Base-by-base conservation (phyloP, 2,329 filamentous ascomycete genomes). In the Fusarium tjaetaba region DNA sequence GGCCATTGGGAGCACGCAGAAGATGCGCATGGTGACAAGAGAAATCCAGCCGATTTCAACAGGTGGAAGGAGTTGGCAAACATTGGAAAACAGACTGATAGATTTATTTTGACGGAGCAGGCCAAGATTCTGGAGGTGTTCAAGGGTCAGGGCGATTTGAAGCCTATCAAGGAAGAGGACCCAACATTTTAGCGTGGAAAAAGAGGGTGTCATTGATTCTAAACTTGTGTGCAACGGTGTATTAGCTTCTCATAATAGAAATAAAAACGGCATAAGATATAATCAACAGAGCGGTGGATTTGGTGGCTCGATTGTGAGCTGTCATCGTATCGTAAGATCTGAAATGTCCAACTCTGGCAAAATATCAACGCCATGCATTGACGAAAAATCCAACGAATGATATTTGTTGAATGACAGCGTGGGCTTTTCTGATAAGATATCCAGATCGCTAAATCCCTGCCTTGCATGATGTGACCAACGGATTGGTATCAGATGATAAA, bases 11-110 rank as follows among this genome's bases (percentile, higher is more conserved):
- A 88, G 71, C 75, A 86, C 30, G 77, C 84, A 0, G 75, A 84
- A 48, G 83, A 84, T 4, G 88, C 88, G 0, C 85, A 88, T 65
- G 88, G 88, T 3, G 87, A 90, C 66, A 90, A 90, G 81, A 80
- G 88, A 16, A 86, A 88, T 26, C 73, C 78, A 4, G 78, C 84
- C 16, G 87, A 88, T 73, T 80, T 90, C 16, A 82, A 85, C 61
- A 79, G 87, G 22, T 90, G 88, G 88, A 84, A 85, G 59, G 80
- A 77, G 1, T 74, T 89, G 56, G 85, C 86, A 0, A 84, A 81
- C 48, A 77, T 88, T 6, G 88, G 88, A 11, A 83, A 73, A 3
- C 87, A 89, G 77, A 82, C 81, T 0, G 87, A 89, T 48, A 79
- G 88, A 20, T 80, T 85, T 16, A 81, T 89, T 78, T 72, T 90